Evolutionary conservation across 1,284 basidiomycete species (phyloP).

Genomic region (Ganoderma lingzhi): DNA sequence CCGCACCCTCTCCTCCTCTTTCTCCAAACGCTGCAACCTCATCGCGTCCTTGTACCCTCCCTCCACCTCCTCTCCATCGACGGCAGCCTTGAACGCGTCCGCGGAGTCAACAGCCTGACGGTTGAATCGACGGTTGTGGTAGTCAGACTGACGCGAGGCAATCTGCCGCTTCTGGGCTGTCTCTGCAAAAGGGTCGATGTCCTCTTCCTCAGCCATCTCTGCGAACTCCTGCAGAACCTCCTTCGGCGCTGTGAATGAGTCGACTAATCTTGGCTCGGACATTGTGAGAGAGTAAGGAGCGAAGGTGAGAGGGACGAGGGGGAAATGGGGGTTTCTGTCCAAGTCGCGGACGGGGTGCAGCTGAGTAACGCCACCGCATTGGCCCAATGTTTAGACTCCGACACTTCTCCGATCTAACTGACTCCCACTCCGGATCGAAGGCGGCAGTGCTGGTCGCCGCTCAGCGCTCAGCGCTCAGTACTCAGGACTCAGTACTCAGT

Average conservation of each 20-base stretch:
- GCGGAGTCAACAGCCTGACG: conserved; percentile 81
- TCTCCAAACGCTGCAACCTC: conserved; percentile 90
- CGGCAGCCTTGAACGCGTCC: conserved; percentile 77
- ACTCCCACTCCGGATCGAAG: not conserved
- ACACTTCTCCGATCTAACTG: conserved; percentile 4
- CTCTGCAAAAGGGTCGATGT: conserved; percentile 93
- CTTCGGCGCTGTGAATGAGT: conserved; percentile 92
- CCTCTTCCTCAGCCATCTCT: conserved; percentile 90
- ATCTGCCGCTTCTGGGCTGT: conserved; percentile 94
- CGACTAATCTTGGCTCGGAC: conserved; percentile 60
- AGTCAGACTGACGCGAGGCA: conserved; percentile 93
- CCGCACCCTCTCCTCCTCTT: conserved; percentile 90
- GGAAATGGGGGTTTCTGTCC: conserved; percentile 18
- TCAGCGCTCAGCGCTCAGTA: too few species aligned
- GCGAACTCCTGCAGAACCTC: conserved; percentile 96
- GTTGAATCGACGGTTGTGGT: conserved; percentile 92
- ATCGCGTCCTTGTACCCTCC: conserved; percentile 97
- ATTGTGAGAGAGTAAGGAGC: conserved; percentile 34
- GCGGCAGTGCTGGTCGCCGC: too few species aligned
- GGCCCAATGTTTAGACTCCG: conserved; percentile 19
- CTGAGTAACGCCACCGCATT: conserved; percentile 31
- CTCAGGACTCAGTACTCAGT: too few species aligned
- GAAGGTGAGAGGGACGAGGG: conserved; percentile 8
- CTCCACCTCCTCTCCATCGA: conserved; percentile 74
- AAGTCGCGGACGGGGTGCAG: conserved; percentile 16